Percentiles rank a stretch among this genome's conserved stretches.
These are phyloP conservation scores for Exophiala viscosa DNA, from an alignment of 2,329 filamentous ascomycete species.

Conservation along the genomic window DNA sequence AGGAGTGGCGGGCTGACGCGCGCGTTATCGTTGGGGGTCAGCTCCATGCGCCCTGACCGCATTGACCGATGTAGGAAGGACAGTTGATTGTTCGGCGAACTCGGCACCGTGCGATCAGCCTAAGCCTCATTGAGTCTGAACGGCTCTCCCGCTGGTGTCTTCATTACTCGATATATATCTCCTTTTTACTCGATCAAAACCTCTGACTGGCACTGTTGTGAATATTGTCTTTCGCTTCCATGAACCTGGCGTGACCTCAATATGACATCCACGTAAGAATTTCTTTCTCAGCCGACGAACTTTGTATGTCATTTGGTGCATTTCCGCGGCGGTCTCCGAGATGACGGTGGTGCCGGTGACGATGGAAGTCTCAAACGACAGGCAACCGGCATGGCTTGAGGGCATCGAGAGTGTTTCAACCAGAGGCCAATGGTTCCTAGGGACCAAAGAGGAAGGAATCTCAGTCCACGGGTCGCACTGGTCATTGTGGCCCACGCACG, in stretches of 20 bases:
- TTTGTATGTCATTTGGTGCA: no score
- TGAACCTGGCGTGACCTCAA: constrained; percentile 2
- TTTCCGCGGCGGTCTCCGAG: no score
- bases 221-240: constrained; percentile 4
- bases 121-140: constrained; percentile 17
- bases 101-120: constrained; percentile 8
- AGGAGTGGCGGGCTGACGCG: constrained; percentile 1
- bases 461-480: no score
- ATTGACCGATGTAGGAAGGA: neutral
- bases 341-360: no score
- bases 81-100: constrained; percentile 6
- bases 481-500: no score
- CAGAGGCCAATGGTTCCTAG: no score
- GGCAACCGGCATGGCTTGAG: no score
- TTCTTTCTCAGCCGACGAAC: neutral
- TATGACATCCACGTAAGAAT: neutral
- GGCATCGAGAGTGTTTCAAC: no score
- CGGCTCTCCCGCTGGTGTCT: constrained; percentile 1
- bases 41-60: neutral
- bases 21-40: constrained; percentile 21
- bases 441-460: no score
- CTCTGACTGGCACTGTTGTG: constrained; percentile 16
- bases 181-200: constrained; percentile 28
- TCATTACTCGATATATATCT: constrained; percentile 24
- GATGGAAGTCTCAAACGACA: no score